A percentile compares a stretch with the other conserved stretches of the same genome.
Conservation (phyloP, 352 stramenopile species). For the Phytophthora aleatoria region DNA sequence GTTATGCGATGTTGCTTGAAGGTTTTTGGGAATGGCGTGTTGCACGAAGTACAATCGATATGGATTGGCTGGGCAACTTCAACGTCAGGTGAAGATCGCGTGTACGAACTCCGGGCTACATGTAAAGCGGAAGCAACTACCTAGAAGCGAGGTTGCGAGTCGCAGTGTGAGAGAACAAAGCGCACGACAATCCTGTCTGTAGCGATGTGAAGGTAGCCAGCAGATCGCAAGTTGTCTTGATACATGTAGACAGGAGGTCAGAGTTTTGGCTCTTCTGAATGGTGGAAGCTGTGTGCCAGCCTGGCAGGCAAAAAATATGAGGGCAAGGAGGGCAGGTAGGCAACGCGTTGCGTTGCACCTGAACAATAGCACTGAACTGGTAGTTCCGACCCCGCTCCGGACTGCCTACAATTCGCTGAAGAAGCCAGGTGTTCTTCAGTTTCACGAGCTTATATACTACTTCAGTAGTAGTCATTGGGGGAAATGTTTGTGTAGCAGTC, state of each 20-base stretch:
- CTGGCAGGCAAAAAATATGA: not conserved
- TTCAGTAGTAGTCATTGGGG: not conserved
- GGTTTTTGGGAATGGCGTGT: constrained; percentile 2
- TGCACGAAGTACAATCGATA: constrained; percentile 7
- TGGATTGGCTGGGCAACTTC: constrained; percentile 22
- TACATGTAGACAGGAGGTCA: not conserved
- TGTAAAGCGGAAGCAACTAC: no score
- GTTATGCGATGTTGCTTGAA: constrained; percentile 7
- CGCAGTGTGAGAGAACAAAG: not conserved
- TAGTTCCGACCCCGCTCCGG: not conserved
- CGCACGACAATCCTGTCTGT: not conserved
- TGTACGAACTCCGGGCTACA: no score
- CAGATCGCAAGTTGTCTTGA: not conserved
- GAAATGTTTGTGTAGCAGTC: not conserved
- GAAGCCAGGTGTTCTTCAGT: not conserved
- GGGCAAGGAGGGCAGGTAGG: no score
- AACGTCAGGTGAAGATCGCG: constrained; percentile 7
- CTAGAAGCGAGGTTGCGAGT: no score
- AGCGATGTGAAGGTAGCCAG: not conserved
- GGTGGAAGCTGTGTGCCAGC: not conserved
- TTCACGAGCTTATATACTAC: constrained; percentile 1
- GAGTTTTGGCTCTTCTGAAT: not conserved
- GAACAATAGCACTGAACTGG: not conserved
- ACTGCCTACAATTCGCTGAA: not conserved
- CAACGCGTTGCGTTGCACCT: not conserved